phyloP scores from a whole-genome alignment of 768 basidiomycete species.

The Steccherinum ochraceum region DNA sequence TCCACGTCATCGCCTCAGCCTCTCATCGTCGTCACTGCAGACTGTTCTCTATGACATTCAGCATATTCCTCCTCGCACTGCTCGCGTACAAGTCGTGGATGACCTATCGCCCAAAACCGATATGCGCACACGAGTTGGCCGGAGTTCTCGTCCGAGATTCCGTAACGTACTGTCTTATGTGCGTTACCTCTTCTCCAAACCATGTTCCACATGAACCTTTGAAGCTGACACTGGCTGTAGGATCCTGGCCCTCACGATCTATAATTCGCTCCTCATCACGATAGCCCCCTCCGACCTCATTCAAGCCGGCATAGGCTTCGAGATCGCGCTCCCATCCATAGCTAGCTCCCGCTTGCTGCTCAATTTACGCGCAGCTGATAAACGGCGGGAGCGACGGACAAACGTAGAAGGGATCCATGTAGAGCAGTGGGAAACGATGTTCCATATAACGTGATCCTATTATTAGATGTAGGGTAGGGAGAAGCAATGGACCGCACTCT shows the following conservation, averaged over 20 bases:
- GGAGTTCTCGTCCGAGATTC: slow-evolving; percentile 9
- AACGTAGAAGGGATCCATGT: slow-evolving; percentile 8
- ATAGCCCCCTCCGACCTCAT: slow-evolving; percentile 5
- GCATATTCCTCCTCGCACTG: slow-evolving; percentile 4
- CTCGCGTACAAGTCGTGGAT: slow-evolving; percentile 3
- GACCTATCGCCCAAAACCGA: neutral
- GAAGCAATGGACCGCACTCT: slow-evolving; percentile 17
- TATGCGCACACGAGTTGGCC: slow-evolving; percentile 3
- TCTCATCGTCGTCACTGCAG: too few species aligned
- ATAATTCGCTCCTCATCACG: neutral
- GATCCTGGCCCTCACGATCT: neutral
- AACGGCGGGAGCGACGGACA: slow-evolving; percentile 4
- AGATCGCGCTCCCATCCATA: slow-evolving; percentile 8
- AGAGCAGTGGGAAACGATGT: slow-evolving; percentile 14
- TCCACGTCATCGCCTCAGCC: too few species aligned
- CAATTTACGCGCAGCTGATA: slow-evolving; percentile 7
- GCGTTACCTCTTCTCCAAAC: too few species aligned
- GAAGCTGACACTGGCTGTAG: too few species aligned
- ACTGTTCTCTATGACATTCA: slow-evolving; percentile 1
- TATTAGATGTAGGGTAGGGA: slow-evolving; percentile 3
- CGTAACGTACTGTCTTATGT: slow-evolving; percentile 6
- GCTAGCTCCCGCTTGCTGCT: slow-evolving; percentile 10
- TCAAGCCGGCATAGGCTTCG: slow-evolving; percentile 6
- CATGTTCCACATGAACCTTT: too few species aligned
- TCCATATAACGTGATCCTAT: slow-evolving; percentile 8